Evolutionary conservation across 2,329 filamentous ascomycete species (phyloP), one percentile per base, ranked within the genome.

Genomic region (Monilinia fructicola): DNA sequence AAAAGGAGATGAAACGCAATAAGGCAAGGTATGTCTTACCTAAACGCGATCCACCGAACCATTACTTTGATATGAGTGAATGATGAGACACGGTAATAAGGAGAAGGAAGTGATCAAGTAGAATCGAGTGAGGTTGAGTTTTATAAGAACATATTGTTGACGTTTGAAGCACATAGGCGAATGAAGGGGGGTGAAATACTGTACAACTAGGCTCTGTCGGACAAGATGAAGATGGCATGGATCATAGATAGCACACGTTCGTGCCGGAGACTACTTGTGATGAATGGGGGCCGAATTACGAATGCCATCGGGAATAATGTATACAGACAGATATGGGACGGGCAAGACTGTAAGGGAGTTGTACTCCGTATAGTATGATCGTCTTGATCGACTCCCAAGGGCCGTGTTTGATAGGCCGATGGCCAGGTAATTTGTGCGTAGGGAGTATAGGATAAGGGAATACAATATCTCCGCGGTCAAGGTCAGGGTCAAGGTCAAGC

Each of bases 1-100:
- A 21, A 2, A 28, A 58, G 55, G 55, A 59, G 40, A 59, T 59
- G 55, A 46, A 59, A 59, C 40, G 26, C 23, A 58, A 59, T 5
- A 18, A 58, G 54, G 38, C 1, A 44, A 21, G 40, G 38, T 44
- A n/a, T 58, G 38, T 56, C 54, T 42, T n/a, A 44, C 23, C 23
- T 58, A n/a, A 31, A 28, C 21, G 26, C 28, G 54, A 42, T 56
- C 54, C 54, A 56, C 54, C 21, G 14, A n/a, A 44, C 18, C 16
- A 4, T 42, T 23, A 42, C 9, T 12, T 11, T 40, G 53, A 28
- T 28, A 14, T 26, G 23, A 44, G 38, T 42, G 21, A 31, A 28
- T 40, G 16, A 44, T 58, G 54, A 44, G 16, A 44, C 55, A 31
- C 16, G 14, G 4, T 26, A 12, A 42, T 28, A 5, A 58, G 16